A percentile compares a stretch with the other conserved stretches of the same genome.
These are phyloP conservation scores for Penicillium bovifimosum DNA, from an alignment of 495 filamentous ascomycete species.

Conservation along the genomic window DNA sequence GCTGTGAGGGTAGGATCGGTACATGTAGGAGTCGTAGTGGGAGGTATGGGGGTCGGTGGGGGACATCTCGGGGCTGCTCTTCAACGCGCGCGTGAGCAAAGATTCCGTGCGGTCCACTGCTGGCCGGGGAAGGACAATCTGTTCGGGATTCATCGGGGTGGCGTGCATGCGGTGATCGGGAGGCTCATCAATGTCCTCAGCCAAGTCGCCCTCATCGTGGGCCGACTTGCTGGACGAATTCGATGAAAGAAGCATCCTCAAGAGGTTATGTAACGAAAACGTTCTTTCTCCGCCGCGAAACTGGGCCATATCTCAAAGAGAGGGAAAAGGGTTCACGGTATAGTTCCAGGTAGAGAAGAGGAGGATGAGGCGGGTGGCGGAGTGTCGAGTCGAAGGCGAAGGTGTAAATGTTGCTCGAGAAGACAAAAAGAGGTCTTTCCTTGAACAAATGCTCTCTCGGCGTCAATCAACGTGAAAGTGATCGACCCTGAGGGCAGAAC, in stretches of 20 bases:
- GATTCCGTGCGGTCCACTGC: slow-evolving; percentile 58
- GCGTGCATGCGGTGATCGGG: slow-evolving; percentile 31
- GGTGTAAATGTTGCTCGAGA: slow-evolving; percentile 5
- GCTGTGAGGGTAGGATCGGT: slow-evolving; percentile 68
- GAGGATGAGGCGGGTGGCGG: slow-evolving; percentile 4
- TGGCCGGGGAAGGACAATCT: slow-evolving; percentile 31
- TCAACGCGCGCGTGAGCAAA: slow-evolving; percentile 72
- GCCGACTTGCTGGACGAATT: slow-evolving; percentile 32
- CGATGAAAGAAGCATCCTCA: slow-evolving; percentile 45
- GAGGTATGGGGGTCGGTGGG: slow-evolving; percentile 35
- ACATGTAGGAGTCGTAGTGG: slow-evolving; percentile 35
- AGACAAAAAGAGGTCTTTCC: slow-evolving; percentile 6
- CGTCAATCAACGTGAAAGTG: slow-evolving; percentile 31
- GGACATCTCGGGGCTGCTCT: slow-evolving; percentile 53
- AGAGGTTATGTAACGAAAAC: slow-evolving; percentile 40
- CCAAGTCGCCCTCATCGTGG: slow-evolving; percentile 40
- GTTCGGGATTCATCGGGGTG: slow-evolving; percentile 25
- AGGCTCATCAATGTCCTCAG: slow-evolving; percentile 50
- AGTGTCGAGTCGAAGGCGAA: slow-evolving; percentile 8
- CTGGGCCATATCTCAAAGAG: slow-evolving; percentile 37
- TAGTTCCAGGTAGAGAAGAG: neutral
- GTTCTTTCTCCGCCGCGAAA: slow-evolving; percentile 34
- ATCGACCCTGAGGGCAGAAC: slow-evolving; percentile 28
- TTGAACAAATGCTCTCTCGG: slow-evolving; percentile 24
- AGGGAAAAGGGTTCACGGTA: neutral